These are phyloP conservation scores for Eucalyptus erythrocorys DNA, from an alignment of 345 rosid species.

Conservation along the genomic window DNA sequence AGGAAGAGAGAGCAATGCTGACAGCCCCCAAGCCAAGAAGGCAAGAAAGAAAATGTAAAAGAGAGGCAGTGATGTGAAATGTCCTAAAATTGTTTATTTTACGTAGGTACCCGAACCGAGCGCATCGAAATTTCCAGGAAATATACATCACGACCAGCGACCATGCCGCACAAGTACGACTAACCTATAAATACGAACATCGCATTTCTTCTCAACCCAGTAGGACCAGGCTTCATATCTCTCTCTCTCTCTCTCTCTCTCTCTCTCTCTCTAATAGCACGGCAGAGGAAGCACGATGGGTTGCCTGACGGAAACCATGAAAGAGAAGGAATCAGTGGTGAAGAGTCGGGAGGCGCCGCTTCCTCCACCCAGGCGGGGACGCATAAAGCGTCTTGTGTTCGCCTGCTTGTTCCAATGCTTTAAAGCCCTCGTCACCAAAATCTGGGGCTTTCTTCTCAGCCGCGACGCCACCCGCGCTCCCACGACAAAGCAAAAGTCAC, in stretches of 20 bases:
- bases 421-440: neutral
- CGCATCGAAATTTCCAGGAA: neutral
- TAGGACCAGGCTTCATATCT: neutral
- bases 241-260: neutral
- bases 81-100: neutral
- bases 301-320: neutral
- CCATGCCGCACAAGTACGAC: neutral
- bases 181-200: neutral
- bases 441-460: neutral
- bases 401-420: neutral
- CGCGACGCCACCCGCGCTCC: neutral
- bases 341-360: neutral
- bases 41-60: neutral
- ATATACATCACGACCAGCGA: neutral
- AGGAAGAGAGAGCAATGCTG: neutral
- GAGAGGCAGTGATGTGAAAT: neutral
- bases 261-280: neutral
- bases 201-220: neutral
- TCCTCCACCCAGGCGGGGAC: neutral
- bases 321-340: neutral
- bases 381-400: neutral
- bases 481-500: neutral
- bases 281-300: neutral
- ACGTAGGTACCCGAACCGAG: neutral
- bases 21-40: neutral